phyloP scores from a whole-genome alignment of 495 filamentous ascomycete species.

The Podospora anserina region DNA sequence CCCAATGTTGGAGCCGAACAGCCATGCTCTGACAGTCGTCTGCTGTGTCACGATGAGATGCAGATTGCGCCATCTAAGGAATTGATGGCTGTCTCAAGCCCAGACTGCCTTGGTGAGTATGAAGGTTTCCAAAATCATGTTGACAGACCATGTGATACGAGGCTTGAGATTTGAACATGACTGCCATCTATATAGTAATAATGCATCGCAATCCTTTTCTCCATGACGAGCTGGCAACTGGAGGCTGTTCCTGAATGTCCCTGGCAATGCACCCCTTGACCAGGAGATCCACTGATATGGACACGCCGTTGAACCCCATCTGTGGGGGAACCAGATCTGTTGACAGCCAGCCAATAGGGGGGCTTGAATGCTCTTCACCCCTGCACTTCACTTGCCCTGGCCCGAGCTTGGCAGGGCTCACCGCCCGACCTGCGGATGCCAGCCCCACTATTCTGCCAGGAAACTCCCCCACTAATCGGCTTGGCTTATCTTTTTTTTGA shows the following conservation, averaged over 20 bases:
- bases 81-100: too few species aligned
- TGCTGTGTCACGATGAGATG: too few species aligned
- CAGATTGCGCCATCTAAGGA: too few species aligned
- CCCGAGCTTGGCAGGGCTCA: not conserved
- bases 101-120: too few species aligned
- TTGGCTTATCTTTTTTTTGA: conserved; percentile 4
- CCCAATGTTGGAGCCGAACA: too few species aligned
- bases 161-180: too few species aligned
- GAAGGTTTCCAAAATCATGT: too few species aligned
- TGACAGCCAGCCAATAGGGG: not conserved
- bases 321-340: too few species aligned
- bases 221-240: too few species aligned
- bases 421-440: not conserved
- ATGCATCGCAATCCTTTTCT: too few species aligned
- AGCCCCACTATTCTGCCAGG: conserved; percentile 21
- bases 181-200: not conserved
- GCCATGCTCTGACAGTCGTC: too few species aligned
- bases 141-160: too few species aligned
- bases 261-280: not conserved
- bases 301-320: not conserved
- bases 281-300: not conserved
- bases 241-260: not conserved
- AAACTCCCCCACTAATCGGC: not conserved
- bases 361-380: not conserved
- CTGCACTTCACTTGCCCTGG: not conserved